A percentile compares a stretch with the other conserved stretches of the same genome.
Evolutionary conservation across 2,329 filamentous ascomycete species (phyloP).

Genomic region (Colletotrichum cereale): DNA sequence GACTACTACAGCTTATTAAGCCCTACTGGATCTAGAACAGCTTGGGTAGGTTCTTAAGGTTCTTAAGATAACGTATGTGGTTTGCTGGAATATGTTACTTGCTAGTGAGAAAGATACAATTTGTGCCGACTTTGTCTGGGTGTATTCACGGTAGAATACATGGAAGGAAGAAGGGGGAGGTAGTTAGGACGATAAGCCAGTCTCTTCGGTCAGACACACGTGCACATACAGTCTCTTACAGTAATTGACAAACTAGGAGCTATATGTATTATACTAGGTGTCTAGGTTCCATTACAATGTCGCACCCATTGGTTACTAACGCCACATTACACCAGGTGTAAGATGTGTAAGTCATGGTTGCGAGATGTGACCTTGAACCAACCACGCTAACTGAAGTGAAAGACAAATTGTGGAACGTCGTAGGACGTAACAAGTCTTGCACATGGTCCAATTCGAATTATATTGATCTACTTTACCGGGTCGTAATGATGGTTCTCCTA

Average conservation of each 20-base stretch:
- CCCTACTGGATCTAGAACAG: no score
- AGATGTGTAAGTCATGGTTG: neutral
- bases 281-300: neutral
- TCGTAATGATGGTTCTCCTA: neutral
- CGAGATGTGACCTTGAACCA: neutral
- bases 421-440: neutral
- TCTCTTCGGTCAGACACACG: neutral
- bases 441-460: neutral
- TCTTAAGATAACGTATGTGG: neutral
- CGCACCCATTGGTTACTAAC: neutral
- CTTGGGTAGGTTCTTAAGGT: neutral
- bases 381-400: neutral
- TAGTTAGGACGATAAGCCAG: neutral
- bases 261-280: neutral
- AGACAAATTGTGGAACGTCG: neutral
- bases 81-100: no score
- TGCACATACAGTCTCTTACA: neutral
- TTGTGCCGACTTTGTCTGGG: neutral
- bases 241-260: no score
- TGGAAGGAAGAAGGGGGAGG: neutral
- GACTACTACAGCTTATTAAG: no score
- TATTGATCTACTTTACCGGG: neutral
- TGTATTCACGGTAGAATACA: neutral
- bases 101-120: no score
- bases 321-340: no score